Base-by-base conservation (phyloP, 768 basidiomycete genomes). In the Pleurotus eryngii region DNA sequence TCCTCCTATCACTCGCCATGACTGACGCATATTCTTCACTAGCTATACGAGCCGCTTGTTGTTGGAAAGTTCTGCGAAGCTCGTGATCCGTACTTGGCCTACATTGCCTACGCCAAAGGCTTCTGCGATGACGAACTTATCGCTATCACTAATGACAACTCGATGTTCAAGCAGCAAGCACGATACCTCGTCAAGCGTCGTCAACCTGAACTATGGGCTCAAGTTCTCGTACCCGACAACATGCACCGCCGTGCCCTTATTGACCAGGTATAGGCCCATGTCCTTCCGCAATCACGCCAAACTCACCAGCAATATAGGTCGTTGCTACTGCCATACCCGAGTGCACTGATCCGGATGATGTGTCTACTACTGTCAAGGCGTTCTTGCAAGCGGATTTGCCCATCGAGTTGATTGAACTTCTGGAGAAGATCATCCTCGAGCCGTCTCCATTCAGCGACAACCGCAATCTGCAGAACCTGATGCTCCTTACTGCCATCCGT, bases 81-180 rank as follows among this genome's bases (percentile, higher is more conserved):
- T 54, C 89, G 97, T 43, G 97, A 99, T 69, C 97, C 97, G 1
- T 98, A 97, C 76, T 80, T 99, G 58, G 97, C 97, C 20, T 99
- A 96, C 75, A 98, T 99, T 64, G 97, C 97, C 0, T 99, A 98
- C 68, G 97, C 97, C 38, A 98, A 98, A 70, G 97, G 97, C 57
- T 90, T 98, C 73, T 99, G 97, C 68, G 97, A 99, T 62, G 94
- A 98, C 4, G 97, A 99, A 72, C 83, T 99, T 59, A 95, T 99
- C 67, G 72, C 85, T 18, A 96, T 99, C 70, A 98, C 97, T 48
- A 98, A 98, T 68, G 95, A 96, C 63, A 99, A 99, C 77, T 88
- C 95, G 11, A 99, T 99, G 97, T 99, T 95, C 83, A 99, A 98
- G 75, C 96, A 99, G 67, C 97, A 98, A 73, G 92, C 97, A 53